These are phyloP conservation scores for Pseudogymnoascus verrucosus DNA, from an alignment of 2,329 filamentous ascomycete species.

Conservation along the genomic window DNA sequence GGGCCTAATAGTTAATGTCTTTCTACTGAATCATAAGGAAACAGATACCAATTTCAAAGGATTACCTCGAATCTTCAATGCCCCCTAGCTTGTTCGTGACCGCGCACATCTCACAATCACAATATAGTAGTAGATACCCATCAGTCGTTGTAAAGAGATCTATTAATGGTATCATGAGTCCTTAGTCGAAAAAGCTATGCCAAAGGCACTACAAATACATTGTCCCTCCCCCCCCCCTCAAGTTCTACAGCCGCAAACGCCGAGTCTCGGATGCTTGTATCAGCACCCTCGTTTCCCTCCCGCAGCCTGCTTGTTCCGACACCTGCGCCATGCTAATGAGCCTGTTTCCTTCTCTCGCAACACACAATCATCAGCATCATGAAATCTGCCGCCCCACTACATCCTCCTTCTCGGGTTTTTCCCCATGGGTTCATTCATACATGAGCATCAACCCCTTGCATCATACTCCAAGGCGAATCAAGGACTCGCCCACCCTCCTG, in stretches of 20 bases:
- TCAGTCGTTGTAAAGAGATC: not conserved
- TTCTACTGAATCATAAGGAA: slow-evolving; percentile 1
- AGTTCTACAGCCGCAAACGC: not conserved
- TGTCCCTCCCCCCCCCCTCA: not conserved
- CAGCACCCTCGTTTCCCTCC: not conserved
- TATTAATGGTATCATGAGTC: slow-evolving; percentile 7
- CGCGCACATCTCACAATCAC: not conserved
- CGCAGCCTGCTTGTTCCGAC: not conserved
- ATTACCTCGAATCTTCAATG: not conserved
- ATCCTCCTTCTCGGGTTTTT: not conserved
- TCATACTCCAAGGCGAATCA: slow-evolving; percentile 15
- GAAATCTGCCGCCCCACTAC: not conserved
- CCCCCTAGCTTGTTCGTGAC: not conserved
- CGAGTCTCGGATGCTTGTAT: not conserved
- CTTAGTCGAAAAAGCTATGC: not conserved
- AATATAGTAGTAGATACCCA: not conserved
- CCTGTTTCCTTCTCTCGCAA: not conserved
- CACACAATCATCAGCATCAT: slow-evolving; percentile 1
- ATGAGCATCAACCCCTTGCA: not conserved
- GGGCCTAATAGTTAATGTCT: not conserved
- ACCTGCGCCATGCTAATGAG: not conserved
- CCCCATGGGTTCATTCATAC: not conserved
- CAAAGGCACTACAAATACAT: slow-evolving; percentile 1
- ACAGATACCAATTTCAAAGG: not conserved
- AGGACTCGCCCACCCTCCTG: slow-evolving; percentile 72